Evolutionary conservation across 2,329 filamentous ascomycete genomes (phyloP), one percentile per base, ranked within the genome.

Genomic region (Colletotrichum noveboracense): DNA sequence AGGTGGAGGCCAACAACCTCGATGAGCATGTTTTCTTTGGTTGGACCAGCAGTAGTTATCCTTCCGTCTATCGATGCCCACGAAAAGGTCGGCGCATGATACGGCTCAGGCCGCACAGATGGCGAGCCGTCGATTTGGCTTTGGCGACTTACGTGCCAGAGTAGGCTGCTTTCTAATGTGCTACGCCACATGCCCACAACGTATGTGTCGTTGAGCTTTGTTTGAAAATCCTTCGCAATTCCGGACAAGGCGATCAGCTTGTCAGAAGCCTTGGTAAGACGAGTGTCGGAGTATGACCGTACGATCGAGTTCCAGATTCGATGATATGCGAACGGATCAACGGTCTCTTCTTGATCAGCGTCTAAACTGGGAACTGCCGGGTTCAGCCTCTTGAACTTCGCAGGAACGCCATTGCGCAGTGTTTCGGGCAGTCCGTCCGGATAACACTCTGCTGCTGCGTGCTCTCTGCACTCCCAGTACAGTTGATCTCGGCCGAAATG

Each of bases 391-490:
- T 73, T 73, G 55, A 73, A 70, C 6, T 70, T 73, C 5, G 8
- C 26, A 24, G 6, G 12, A n/a, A 7, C 7, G 56, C 8, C 4
- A 7, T 62, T 6, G n/a, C 55, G 36, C 12, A 73, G 4, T 3
- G 36, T 8, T 10, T 12, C 18, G 13, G 71, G 71, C 1, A 73
- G 56, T 18, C 4, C 32, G 1, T 69, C 66, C 1, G 66, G 71
- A 7, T 73, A 73, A 30, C 71, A 73, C 38, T 73, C 71, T 0
- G 55, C 71, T 6, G 66, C 71, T 13, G 14, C 4, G 1, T 73
- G 71, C 7, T 70, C 56, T 24, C 66, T 70, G 21, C 71, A 73
- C 10, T 73, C 71, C 71, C 71, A 73, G 26, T 32, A 73, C 2
- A 73, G 9, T 18, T 73, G 71, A 5, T 64, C 66, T 4, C 28